Evolutionary conservation across 2,329 filamentous ascomycete species (phyloP).

Genomic region (Incumbomyces lentus): DNA sequence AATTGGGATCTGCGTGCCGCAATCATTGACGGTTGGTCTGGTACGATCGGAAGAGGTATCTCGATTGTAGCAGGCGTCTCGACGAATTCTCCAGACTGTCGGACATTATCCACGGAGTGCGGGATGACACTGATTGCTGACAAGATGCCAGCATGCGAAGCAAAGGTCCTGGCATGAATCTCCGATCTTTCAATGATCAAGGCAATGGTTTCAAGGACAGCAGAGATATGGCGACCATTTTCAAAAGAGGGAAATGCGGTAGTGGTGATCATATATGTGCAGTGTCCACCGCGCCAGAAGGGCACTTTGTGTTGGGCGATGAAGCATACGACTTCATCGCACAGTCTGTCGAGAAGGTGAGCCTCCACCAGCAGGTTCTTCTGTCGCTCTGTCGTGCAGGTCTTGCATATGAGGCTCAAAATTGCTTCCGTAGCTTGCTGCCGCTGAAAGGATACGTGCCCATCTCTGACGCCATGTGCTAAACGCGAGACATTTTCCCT

Average conservation of each 20-base stretch:
- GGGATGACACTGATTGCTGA: slow-evolving; percentile 50
- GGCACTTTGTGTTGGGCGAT: slow-evolving; percentile 32
- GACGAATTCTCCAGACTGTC: slow-evolving; percentile 22
- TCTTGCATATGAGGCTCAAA: slow-evolving; percentile 44
- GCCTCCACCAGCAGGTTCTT: slow-evolving; percentile 60
- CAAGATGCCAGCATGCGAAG: slow-evolving; percentile 58
- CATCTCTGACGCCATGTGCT: slow-evolving; percentile 47
- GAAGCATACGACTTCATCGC: slow-evolving; percentile 61
- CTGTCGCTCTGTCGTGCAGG: slow-evolving; percentile 60
- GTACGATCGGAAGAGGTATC: slow-evolving; percentile 48
- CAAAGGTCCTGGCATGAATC: slow-evolving; percentile 61
- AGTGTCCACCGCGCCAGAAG: not conserved
- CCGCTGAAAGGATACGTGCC: slow-evolving; percentile 35
- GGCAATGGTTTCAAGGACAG: slow-evolving; percentile 66
- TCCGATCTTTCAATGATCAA: slow-evolving; percentile 70
- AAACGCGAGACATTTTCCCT: slow-evolving; percentile 45
- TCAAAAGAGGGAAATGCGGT: not conserved
- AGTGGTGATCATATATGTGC: too few relatives aligned
- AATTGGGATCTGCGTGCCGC: slow-evolving; percentile 37
- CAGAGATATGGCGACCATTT: slow-evolving; percentile 42
- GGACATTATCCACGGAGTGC: slow-evolving; percentile 41
- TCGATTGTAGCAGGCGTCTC: slow-evolving; percentile 31
- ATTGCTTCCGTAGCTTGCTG: slow-evolving; percentile 23
- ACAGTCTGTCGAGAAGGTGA: slow-evolving; percentile 69
- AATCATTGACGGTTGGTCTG: slow-evolving; percentile 21